Evolutionary conservation across 2,329 filamentous ascomycete genomes (phyloP), one percentile per base, ranked within the genome.

Genomic region (Aureobasidium sp.): DNA sequence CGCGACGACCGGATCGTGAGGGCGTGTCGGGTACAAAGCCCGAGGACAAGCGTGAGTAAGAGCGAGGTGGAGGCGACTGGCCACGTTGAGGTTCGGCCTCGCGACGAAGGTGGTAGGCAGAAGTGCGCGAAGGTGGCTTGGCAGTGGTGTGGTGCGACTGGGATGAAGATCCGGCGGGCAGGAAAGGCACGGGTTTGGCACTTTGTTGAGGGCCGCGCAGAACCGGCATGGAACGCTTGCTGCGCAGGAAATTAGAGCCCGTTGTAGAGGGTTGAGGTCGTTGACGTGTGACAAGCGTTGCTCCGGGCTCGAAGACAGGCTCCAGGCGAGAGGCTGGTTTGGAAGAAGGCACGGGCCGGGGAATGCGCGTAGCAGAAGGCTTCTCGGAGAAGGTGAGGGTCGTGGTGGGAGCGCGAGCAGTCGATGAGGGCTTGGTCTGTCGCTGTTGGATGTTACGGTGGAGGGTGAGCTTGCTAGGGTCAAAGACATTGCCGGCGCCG

Each of bases 371-470:
- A 39, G 70, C 65, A 17, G 66, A 71, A 10, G 73, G 65, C 55
- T 90, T 90, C 69, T 87, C 93, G 42, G 88, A 94, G 66, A 97
- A 97, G 6, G 90, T 96, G 57, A 97, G 76, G 11, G 90, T 91
- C 10, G 89, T 90, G 24, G 93, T 86, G 10, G 88, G 84, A 57
- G 87, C 80, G 19, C 79, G 78, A 41, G 89, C 86, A 59, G 88
- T 90, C 12, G 79, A 73, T 17, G 83, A 78, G 50, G 82, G 77
- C 40, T 68, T 68, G 19, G 81, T 74, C 59, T 84, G 80, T 70
- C 94, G 95, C 62, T 94, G 79, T 66, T 91, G 90, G 59, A 98
- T 80, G 66, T 98, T 96, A 58, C 88, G 89, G 67, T 97, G 93
- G 16, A 95, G 74, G 0, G 86, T 91, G 38, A 89, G 77, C 68